Conservation (phyloP, 116 monocot species). For the Zostera marina region DNA sequence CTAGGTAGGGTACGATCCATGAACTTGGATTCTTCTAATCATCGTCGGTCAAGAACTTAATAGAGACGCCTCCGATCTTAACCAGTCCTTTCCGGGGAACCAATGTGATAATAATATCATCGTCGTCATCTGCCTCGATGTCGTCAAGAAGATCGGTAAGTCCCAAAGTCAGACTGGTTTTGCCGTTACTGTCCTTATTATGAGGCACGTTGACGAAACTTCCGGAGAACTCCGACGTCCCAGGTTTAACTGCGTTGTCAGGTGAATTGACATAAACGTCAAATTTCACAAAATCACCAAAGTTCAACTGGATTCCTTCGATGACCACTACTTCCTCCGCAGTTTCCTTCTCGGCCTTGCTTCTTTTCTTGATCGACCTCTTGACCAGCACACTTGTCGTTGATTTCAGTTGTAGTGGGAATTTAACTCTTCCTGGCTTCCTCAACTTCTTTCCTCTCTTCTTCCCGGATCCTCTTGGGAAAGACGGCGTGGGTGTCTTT, state of each 20-base stretch:
- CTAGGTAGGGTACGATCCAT: no score
- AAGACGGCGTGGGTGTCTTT: not conserved
- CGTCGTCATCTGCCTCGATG: constrained; percentile 9
- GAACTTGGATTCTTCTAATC: no score
- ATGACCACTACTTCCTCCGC: constrained; percentile 18
- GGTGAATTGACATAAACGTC: constrained; percentile 14
- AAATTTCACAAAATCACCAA: constrained; percentile 1
- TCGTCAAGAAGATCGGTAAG: constrained; percentile 11
- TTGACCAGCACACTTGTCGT: constrained; percentile 7
- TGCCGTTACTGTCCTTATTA: not conserved
- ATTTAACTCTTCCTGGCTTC: not conserved
- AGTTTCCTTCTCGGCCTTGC: constrained; percentile 9
- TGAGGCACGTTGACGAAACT: constrained; percentile 13
- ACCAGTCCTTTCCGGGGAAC: constrained; percentile 2
- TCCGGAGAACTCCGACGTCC: constrained; percentile 10
- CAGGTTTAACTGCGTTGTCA: not conserved
- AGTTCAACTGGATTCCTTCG: constrained; percentile 6
- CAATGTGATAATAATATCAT: constrained; percentile 10
- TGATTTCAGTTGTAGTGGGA: constrained; percentile 5
- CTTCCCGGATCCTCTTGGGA: not conserved
- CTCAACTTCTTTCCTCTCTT: no score
- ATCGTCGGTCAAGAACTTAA: constrained; percentile 1
- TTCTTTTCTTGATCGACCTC: constrained; percentile 9
- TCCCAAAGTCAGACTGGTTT: constrained; percentile 3
- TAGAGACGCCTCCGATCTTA: constrained; percentile 1